Base-by-base conservation (phyloP, 352 stramenopile species). In the Pilasporangium apinafurcum region DNA sequence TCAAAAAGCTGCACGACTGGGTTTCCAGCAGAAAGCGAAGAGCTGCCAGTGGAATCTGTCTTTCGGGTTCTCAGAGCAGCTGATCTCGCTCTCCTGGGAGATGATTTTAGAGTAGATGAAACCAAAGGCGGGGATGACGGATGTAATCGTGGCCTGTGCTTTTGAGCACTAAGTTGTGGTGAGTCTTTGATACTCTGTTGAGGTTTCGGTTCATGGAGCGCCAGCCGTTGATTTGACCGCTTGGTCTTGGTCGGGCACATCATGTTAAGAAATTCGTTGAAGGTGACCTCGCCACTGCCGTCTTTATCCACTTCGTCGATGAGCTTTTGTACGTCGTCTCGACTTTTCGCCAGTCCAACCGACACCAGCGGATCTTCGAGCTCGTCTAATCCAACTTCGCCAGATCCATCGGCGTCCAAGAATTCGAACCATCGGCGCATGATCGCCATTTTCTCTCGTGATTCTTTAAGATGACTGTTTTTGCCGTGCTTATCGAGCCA, bases 291-390 rank as follows among this genome's bases (percentile, higher is more conserved):
- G 7, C 76, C 79, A 1, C 53, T 77, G 37, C 65, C 69, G 25
- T 84, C 65, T 20, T 69, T 59, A 48, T 88, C 83, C 5, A 92
- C 79, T 8, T 69, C 59, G 28, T 83, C 61, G 22, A 95, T 86
- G 21, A 95, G 53, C 13, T 68, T 52, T 39, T 81, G 68, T 17
- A 95, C 80, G 41, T 95, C 80, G 20, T 84, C 68, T 6, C 76
- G 73, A 41, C 52, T 84, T 7, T 68, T 61, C 18, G 83, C 84
- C 18, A 95, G 64, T 1, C 84, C 84, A 10, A 93, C 80, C 0
- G 81, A 93, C n/a, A 95, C 72, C 12, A 95, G 64, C n/a, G 84
- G 84, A 26, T 93, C 80, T 29, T 90, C 80, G 8, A 95, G 63
- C 37, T 95, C 83, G 44, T 89, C 71, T 12, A 94, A 41, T 3